Base-by-base conservation (phyloP, 73 alveolate species). In the Paramecium octaurelia region DNA sequence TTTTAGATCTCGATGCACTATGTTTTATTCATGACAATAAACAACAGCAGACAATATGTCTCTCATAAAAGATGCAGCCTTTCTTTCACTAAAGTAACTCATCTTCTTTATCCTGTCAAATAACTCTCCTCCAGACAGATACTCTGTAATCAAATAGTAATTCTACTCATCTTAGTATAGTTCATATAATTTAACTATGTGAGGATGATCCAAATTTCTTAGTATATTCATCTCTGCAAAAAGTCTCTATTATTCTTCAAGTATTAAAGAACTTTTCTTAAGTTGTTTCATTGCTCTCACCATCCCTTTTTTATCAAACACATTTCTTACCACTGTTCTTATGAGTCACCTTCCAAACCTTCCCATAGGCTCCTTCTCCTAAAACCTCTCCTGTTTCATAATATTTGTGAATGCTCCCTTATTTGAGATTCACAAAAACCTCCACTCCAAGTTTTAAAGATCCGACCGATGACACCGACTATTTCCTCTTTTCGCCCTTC, bases 1-100 rank as follows among this genome's bases (percentile, higher is more conserved):
- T 84, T 95, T 96, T 68, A 96, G 69, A 85, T 96, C 99, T 29
- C 93, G 20, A 86, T 86, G 93, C 0, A 86, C 93, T 6, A 86
- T 86, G 3, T 71, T 71, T 58, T 57, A 29, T 23, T 70, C 88
- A 46, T 88, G 94, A 29, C 94, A 88, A 87, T 88, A 88, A 70
- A 76, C 93, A 16, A 88, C 90, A 2, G 91, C 94, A 23, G 94
- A 88, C 10, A 88, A 48, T n/a, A 88, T 88, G 16, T 88, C 44
- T 69, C 77, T 88, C 94, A 88, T 88, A 46, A 29, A 88, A 29
- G 70, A 73, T 38, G 94, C 94, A 29, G 94, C 94, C 50, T 20
- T 7, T 12, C 24, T 76, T 42, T 88, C 94, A 40, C 88, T 54
- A 31, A 88, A 88, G 16, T 69, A 29, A 27, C 60, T 58, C 92